Evolutionary conservation across 805 yeast species (phyloP).

Genomic region (Pichia californica): DNA sequence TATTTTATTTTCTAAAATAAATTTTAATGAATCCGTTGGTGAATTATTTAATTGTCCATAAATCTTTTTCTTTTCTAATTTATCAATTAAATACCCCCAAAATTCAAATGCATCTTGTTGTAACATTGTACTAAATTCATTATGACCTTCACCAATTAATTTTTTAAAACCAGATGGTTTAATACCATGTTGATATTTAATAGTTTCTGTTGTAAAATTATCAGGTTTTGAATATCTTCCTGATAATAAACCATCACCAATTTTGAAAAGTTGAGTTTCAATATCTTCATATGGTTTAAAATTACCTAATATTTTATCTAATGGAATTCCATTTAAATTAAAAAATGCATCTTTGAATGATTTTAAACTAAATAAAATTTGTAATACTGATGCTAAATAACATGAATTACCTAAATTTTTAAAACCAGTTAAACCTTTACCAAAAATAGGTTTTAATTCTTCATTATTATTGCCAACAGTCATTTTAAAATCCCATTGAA

Average conservation of each 20-base stretch:
- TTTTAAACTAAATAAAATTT: slow-evolving; percentile 50
- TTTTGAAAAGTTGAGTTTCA: slow-evolving; percentile 67
- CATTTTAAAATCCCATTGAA: slow-evolving; percentile 89
- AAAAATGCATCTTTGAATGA: slow-evolving; percentile 35
- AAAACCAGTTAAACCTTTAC: slow-evolving; percentile 75
- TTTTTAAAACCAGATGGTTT: slow-evolving; percentile 71
- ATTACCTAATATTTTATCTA: slow-evolving; percentile 27
- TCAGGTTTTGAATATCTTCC: slow-evolving; percentile 68
- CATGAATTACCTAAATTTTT: slow-evolving; percentile 92
- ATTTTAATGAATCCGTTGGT: slow-evolving; percentile 57
- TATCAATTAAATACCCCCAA: slow-evolving; percentile 58
- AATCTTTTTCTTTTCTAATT: slow-evolving; percentile 45
- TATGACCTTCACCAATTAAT: slow-evolving; percentile 69
- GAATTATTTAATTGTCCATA: slow-evolving; percentile 24
- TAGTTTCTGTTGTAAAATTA: slow-evolving; percentile 32
- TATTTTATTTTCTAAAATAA: slow-evolving; percentile 57
- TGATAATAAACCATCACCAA: slow-evolving; percentile 71
- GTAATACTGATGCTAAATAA: slow-evolving; percentile 77
- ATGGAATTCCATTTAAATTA: slow-evolving; percentile 29
- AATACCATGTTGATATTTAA: slow-evolving; percentile 66
- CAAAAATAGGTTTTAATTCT: slow-evolving; percentile 58
- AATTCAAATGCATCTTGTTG: slow-evolving; percentile 97
- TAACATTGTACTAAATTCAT: slow-evolving; percentile 76
- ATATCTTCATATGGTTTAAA: slow-evolving; percentile 58
- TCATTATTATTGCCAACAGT: slow-evolving; percentile 66